Conservation (phyloP, 371 early-diverging fungal genomes). For the Rozella allomycis region DNA sequence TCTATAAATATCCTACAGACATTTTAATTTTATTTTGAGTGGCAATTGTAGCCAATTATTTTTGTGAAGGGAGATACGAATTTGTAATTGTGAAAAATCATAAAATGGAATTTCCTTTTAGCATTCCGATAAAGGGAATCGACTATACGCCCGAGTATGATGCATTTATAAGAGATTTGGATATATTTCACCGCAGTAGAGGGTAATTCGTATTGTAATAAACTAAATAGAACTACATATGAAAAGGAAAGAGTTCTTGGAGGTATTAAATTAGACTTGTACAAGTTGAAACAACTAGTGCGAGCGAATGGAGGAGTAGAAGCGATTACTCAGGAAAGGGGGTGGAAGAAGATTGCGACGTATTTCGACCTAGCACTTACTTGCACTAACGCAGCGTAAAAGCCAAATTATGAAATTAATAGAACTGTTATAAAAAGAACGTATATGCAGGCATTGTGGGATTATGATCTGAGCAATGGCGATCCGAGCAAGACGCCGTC, state of each 20-base stretch:
- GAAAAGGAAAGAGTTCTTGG: slow-evolving; percentile 57
- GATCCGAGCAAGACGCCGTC: too few relatives aligned
- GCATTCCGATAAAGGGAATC: too few relatives aligned
- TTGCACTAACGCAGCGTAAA: slow-evolving; percentile 64
- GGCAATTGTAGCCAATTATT: too few relatives aligned
- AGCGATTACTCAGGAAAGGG: slow-evolving; percentile 52
- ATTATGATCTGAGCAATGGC: too few relatives aligned
- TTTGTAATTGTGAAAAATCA: too few relatives aligned
- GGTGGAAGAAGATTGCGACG: slow-evolving; percentile 51
- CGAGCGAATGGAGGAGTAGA: slow-evolving; percentile 53
- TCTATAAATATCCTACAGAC: too few relatives aligned
- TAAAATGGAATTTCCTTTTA: too few relatives aligned
- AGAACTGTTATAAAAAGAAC: slow-evolving; percentile 49
- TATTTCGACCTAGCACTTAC: slow-evolving; percentile 58
- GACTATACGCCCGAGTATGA: slow-evolving; percentile 47
- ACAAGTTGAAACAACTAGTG: slow-evolving; percentile 39
- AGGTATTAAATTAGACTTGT: slow-evolving; percentile 48
- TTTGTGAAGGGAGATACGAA: too few relatives aligned
- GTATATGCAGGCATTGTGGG: slow-evolving; percentile 39
- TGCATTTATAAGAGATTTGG: slow-evolving; percentile 41
- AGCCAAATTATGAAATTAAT: too few relatives aligned
- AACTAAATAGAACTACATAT: slow-evolving; percentile 28
- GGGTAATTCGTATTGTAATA: slow-evolving; percentile 28
- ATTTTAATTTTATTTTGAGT: too few relatives aligned
- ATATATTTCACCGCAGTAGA: slow-evolving; percentile 39